Conservation (phyloP, 2,329 filamentous ascomycete species). For the Colletotrichum navitas region DNA sequence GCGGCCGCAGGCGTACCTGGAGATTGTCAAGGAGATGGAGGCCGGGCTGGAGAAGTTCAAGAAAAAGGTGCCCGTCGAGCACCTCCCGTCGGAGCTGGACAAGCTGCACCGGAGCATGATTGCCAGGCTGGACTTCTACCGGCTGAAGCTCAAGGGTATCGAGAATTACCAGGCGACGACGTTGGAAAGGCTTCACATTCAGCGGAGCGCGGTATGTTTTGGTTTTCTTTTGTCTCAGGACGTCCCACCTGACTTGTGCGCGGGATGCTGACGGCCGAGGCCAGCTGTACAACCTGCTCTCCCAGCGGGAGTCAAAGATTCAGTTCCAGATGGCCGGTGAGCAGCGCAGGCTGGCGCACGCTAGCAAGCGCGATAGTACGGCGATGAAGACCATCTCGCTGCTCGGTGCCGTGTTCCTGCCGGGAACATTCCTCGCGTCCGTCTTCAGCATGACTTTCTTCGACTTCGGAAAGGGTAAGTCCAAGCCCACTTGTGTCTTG, state of each 20-base stretch:
- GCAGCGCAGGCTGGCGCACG: conserved; percentile 70
- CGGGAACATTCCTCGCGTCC: conserved; percentile 72
- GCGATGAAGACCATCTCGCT: conserved; percentile 76
- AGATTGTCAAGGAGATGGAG: conserved; percentile 64
- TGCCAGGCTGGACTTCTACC: conserved; percentile 70
- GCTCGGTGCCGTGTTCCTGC: conserved; percentile 73
- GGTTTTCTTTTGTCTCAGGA: too few relatives aligned
- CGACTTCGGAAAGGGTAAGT: conserved; percentile 66
- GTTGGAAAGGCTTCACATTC: conserved; percentile 70
- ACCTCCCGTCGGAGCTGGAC: conserved; percentile 51
- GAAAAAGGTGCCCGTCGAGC: conserved; percentile 45
- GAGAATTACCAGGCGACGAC: conserved; percentile 74
- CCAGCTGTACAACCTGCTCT: conserved; percentile 75
- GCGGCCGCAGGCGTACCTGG: conserved; percentile 70
- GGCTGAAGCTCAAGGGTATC: conserved; percentile 70
- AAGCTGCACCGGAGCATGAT: conserved; percentile 66
- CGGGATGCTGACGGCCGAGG: conserved; percentile 14
- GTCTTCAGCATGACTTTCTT: conserved; percentile 77
- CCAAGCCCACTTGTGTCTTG: neutral
- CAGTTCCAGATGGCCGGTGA: conserved; percentile 73
- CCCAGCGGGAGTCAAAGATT: conserved; percentile 73
- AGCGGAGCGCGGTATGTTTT: conserved; percentile 68
- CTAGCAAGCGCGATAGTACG: conserved; percentile 71
- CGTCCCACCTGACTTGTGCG: neutral
- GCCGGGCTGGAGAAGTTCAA: conserved; percentile 61